Conservation (phyloP, 257 asterid genomes). For the Linaria vulgaris region DNA sequence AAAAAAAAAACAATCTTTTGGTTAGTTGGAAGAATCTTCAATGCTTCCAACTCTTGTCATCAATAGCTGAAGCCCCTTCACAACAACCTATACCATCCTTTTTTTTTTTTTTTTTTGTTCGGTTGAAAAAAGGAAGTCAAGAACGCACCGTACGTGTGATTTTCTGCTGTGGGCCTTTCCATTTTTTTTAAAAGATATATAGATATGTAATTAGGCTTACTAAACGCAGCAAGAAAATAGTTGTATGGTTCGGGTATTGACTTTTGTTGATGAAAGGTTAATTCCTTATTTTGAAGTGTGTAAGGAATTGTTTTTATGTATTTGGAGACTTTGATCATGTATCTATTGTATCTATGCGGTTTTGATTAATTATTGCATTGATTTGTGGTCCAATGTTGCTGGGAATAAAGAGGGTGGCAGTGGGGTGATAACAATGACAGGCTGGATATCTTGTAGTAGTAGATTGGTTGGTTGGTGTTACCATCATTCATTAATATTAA, state of each 20-base stretch:
- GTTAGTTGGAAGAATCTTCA: slow-evolving; percentile 66
- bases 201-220: slow-evolving; percentile 11
- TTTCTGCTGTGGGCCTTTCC: slow-evolving; percentile 28
- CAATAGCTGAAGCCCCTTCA: too few species aligned
- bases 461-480: slow-evolving; percentile 8
- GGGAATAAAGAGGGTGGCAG: slow-evolving; percentile 47
- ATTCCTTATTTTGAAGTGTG: slow-evolving; percentile 10
- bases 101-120: neutral
- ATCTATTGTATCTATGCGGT: neutral
- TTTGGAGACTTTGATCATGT: neutral
- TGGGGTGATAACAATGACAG: slow-evolving; percentile 52
- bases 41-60: slow-evolving; percentile 42
- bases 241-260: slow-evolving; percentile 98
- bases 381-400: slow-evolving; percentile 45
- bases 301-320: slow-evolving; percentile 5
- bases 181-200: slow-evolving; percentile 17
- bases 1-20: slow-evolving; percentile 16
- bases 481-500: slow-evolving; percentile 29
- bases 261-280: slow-evolving; percentile 52
- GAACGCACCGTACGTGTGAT: slow-evolving; percentile 47
- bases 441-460: slow-evolving; percentile 27
- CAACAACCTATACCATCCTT: slow-evolving; percentile 35
- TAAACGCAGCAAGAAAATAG: slow-evolving; percentile 39
- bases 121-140: slow-evolving; percentile 44
- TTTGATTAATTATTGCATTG: neutral